phyloP scores from a whole-genome alignment of 2,329 filamentous ascomycete species.

The Aureobasidium sp. region DNA sequence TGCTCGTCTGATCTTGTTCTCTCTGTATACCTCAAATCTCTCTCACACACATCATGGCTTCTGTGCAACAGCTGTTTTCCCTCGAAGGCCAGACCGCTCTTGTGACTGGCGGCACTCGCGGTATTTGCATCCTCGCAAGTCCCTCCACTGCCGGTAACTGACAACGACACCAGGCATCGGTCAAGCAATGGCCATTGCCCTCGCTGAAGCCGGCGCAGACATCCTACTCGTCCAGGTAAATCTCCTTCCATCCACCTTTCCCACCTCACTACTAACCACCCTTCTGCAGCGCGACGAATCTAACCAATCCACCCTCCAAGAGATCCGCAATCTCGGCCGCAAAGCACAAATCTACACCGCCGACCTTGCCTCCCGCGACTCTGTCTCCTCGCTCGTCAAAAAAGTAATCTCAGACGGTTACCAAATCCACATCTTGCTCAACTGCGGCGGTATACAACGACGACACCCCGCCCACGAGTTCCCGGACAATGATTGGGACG shows the following conservation, averaged over 20 bases:
- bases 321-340: constrained; percentile 57
- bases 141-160: not conserved
- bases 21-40: not conserved
- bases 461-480: constrained; percentile 69
- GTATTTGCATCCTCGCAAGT: constrained; percentile 26
- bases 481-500: constrained; percentile 67
- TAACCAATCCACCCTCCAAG: constrained; percentile 50
- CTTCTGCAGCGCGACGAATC: constrained; percentile 44
- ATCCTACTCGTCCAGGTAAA: constrained; percentile 42
- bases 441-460: constrained; percentile 79
- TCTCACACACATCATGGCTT: constrained; percentile 21
- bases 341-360: constrained; percentile 60
- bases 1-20: not conserved
- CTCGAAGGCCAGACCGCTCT: constrained; percentile 43
- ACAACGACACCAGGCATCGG: constrained; percentile 34
- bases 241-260: not conserved
- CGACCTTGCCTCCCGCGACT: constrained; percentile 55
- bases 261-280: not conserved
- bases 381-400: constrained; percentile 54
- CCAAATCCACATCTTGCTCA: constrained; percentile 69
- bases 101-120: constrained; percentile 43
- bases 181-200: constrained; percentile 42
- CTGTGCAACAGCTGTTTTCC: constrained; percentile 39
- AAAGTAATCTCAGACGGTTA: constrained; percentile 52
- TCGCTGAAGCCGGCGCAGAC: constrained; percentile 44